Base-by-base conservation (phyloP, 116 monocot species). In the Dioscorea cayenensis region DNA sequence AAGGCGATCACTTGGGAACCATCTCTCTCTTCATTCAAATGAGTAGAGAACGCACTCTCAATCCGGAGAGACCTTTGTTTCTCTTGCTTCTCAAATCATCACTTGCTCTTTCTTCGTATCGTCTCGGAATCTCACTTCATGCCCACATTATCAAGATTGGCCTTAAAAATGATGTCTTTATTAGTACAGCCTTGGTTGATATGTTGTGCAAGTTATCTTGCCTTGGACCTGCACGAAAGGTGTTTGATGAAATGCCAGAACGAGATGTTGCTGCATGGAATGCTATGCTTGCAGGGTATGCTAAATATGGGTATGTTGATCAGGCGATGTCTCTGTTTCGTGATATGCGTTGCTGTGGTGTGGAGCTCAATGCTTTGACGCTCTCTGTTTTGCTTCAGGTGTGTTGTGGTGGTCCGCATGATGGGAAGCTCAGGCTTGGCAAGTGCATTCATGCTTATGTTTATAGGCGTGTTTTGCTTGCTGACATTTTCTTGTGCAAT, bases 221-320 rank as follows among this genome's bases (percentile, higher is more conserved):
- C 68, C 20, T 84, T n/a, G 74, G 0, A 3, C 52, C 71, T 12
- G 92, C 92, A 0, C 77, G 86, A 0, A 68, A 74, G 71, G 14
- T 92, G 28, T 92, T 92, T 52, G 86, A 89, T 64, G 19, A 22
- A 25, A 84, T 89, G 82, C 70, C 80, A 2, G 70, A 74, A 20
- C 75, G 81, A 55, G 84, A 75, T 69, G 80, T 83, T 0, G 80
- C 79, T 13, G 82, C 73, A 11, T 92, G 95, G 92, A 91, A 91
- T n/a, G 83, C 85, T 2, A 95, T 95, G 75, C 83, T 95, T 13
- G 63, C 91, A 0, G 86, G 72, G 19, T 91, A 81, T 28, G 74
- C 75, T 10, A 82, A 79, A 63, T 83, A 80, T 3, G 87, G 82
- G 68, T 81, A 29, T 69, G 72, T 76, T 60, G 10, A 62, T 0